phyloP scores from a whole-genome alignment of 805 yeast species.

The Starmerella stigmatis region DNA sequence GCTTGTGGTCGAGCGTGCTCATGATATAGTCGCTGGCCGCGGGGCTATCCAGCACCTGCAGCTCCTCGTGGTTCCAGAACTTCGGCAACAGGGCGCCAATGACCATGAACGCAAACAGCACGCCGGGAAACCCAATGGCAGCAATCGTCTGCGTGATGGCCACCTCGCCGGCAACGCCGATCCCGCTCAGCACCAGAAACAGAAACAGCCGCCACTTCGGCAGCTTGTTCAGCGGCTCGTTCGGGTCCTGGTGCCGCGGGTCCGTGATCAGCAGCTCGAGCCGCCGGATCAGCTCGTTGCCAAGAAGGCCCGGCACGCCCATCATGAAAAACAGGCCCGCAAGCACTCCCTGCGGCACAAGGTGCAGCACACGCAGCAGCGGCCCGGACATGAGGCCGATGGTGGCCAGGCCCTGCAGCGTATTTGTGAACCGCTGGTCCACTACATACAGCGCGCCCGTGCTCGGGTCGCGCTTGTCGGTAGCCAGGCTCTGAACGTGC shows the following conservation, averaged over 20 bases:
- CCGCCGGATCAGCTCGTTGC: slow-evolving; percentile 53
- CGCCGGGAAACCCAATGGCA: slow-evolving; percentile 90
- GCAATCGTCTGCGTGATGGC: slow-evolving; percentile 78
- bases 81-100: slow-evolving; percentile 52
- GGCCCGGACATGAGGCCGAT: slow-evolving; percentile 87
- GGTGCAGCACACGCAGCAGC: slow-evolving; percentile 62
- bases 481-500: slow-evolving; percentile 65
- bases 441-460: slow-evolving; percentile 41
- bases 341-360: slow-evolving; percentile 84
- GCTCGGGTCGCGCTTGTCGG: slow-evolving; percentile 26
- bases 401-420: slow-evolving; percentile 72
- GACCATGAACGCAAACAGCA: slow-evolving; percentile 55
- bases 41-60: slow-evolving; percentile 53
- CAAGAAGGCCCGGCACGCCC: slow-evolving; percentile 73
- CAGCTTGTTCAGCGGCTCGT: slow-evolving; percentile 30
- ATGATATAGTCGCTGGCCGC: slow-evolving; percentile 35
- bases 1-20: slow-evolving; percentile 30
- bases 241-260: slow-evolving; percentile 32
- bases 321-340: slow-evolving; percentile 88
- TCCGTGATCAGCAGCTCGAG: slow-evolving; percentile 58
- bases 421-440: slow-evolving; percentile 81
- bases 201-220: slow-evolving; percentile 36
- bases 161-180: slow-evolving; percentile 70
- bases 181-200: slow-evolving; percentile 48
- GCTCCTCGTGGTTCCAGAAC: slow-evolving; percentile 51